Evolutionary conservation across 495 filamentous ascomycete species (phyloP).

Genomic region (Lichina pygmaea): DNA sequence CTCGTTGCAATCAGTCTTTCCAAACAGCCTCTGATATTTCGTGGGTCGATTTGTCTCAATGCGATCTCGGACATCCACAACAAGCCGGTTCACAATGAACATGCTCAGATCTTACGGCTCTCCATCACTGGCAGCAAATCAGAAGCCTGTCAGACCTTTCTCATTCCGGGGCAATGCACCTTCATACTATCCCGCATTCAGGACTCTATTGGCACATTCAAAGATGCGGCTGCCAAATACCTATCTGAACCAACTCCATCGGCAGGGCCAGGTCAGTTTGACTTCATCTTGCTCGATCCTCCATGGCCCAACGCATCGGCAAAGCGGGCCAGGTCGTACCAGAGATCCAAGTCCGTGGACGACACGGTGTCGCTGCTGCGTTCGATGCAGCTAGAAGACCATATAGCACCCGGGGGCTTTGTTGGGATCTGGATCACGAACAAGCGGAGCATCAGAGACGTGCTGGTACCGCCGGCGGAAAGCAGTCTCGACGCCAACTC

Average conservation of each 20-base stretch:
- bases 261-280: conserved; percentile 20
- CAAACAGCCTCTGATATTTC: neutral
- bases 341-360: conserved; percentile 15
- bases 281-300: conserved; percentile 68
- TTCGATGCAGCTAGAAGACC: conserved; percentile 25
- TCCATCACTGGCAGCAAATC: conserved; percentile 2
- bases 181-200: conserved; percentile 1
- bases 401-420: conserved; percentile 23
- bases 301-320: conserved; percentile 89
- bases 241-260: neutral
- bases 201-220: neutral
- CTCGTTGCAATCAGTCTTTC: neutral
- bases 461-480: conserved; percentile 12
- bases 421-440: conserved; percentile 85
- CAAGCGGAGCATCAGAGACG: conserved; percentile 26
- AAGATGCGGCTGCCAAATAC: neutral
- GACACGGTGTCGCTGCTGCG: conserved; percentile 18
- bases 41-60: neutral
- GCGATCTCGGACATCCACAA: neutral
- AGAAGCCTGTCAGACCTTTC: conserved; percentile 5
- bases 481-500: too few species aligned
- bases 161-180: conserved; percentile 1
- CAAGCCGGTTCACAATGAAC: neutral
- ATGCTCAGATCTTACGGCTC: neutral
- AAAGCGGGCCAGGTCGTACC: conserved; percentile 38